A percentile compares a stretch with the other conserved stretches of the same genome.
Evolutionary conservation across 495 filamentous ascomycete species (phyloP).

Genomic region (Thozetella sp.): DNA sequence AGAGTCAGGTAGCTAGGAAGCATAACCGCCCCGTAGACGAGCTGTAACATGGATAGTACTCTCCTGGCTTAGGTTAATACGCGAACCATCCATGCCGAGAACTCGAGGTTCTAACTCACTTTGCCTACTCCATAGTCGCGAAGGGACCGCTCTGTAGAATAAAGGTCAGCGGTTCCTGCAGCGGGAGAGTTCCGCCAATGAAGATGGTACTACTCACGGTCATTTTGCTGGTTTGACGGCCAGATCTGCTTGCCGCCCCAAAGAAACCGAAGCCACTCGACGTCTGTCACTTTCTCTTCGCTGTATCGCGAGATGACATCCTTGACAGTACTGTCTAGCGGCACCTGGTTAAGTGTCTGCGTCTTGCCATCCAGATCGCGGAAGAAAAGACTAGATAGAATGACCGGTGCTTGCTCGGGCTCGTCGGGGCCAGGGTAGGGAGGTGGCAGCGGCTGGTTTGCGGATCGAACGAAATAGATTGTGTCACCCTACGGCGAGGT

Average conservation of each 20-base stretch:
- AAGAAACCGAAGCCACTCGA: background rate
- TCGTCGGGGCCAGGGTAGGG: background rate
- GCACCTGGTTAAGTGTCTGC: background rate
- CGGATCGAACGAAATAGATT: background rate
- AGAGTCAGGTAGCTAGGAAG: no score
- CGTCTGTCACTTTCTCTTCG: background rate
- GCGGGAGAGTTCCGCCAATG: background rate
- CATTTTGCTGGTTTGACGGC: background rate
- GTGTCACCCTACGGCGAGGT: background rate
- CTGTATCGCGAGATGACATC: background rate
- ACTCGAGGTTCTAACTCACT: background rate
- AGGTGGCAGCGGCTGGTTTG: background rate
- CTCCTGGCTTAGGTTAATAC: background rate
- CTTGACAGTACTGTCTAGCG: background rate
- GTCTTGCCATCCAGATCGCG: conserved; percentile 2
- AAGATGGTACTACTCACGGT: background rate
- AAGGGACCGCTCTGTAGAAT: background rate
- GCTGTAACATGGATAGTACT: background rate
- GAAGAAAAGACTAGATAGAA: background rate
- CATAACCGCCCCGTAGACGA: background rate
- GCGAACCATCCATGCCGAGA: background rate
- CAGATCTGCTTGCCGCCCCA: background rate
- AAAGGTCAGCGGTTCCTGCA: background rate
- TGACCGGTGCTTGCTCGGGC: background rate
- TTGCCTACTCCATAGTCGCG: background rate